phyloP scores from a whole-genome alignment of 768 basidiomycete species.

The Trametes punicea region DNA sequence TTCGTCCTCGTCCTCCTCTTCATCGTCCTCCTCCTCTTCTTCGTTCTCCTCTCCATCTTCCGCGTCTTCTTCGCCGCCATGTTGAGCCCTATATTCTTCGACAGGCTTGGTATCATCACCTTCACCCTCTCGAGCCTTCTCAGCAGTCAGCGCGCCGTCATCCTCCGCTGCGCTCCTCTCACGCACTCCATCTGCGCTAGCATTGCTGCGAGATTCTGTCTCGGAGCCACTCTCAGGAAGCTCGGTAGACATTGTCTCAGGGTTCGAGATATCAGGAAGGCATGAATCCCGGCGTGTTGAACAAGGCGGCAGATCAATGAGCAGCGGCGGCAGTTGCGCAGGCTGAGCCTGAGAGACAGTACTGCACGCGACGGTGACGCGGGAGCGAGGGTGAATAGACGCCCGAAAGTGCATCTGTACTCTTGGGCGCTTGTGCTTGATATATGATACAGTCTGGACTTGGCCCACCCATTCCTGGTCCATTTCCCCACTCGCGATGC shows the following conservation, averaged over 20 bases:
- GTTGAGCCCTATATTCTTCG: not conserved
- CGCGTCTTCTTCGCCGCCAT: conserved; percentile 20
- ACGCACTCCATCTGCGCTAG: conserved; percentile 20
- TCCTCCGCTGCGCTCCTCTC: conserved; percentile 9
- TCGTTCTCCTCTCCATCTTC: conserved; percentile 39
- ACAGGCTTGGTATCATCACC: conserved; percentile 36
- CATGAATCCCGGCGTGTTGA: not conserved
- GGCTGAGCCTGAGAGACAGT: not conserved
- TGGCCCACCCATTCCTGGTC: not conserved
- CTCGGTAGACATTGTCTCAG: conserved; percentile 1
- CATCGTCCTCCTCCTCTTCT: conserved; percentile 50
- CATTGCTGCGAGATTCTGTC: not conserved
- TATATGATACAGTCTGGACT: too few relatives aligned
- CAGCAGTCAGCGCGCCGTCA: not conserved
- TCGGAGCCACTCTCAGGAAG: conserved; percentile 8
- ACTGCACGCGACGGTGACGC: conserved; percentile 4
- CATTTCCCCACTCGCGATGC: conserved; percentile 34
- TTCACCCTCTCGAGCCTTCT: conserved; percentile 32
- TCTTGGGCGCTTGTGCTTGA: not conserved
- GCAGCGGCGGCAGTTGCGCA: not conserved
- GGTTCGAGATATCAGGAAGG: not conserved
- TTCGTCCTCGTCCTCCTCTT: conserved; percentile 76
- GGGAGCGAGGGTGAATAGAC: not conserved
- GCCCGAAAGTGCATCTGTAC: not conserved
- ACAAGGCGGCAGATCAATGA: not conserved